Conservation (phyloP, 495 filamentous ascomycete species). For the Chaetomidium leptoderma region DNA sequence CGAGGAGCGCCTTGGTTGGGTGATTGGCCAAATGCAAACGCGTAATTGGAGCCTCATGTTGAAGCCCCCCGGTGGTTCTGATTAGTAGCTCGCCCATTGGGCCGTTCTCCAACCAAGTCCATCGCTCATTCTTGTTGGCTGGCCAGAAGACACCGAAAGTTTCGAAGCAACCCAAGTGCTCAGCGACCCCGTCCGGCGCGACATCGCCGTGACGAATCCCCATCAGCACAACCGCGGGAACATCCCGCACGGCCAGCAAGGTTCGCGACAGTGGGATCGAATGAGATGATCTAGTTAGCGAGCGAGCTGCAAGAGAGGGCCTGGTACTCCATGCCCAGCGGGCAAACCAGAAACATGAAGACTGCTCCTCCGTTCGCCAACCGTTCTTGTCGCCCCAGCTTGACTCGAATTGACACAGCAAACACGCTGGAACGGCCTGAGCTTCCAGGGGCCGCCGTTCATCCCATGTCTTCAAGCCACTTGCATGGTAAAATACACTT, state of each 20-base stretch:
- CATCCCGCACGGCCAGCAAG: neutral
- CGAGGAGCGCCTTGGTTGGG: too few species aligned
- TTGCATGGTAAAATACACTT: too few species aligned
- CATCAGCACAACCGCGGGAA: neutral
- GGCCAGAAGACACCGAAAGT: too few species aligned
- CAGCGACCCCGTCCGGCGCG: neutral
- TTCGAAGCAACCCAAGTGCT: neutral
- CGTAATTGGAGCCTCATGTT: too few species aligned
- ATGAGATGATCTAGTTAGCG: constrained; percentile 3
- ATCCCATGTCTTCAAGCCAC: too few species aligned
- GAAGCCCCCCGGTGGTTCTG: too few species aligned
- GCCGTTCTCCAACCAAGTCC: neutral
- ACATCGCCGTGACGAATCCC: neutral
- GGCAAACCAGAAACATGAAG: neutral
- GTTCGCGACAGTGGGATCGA: neutral
- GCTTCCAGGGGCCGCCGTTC: too few species aligned
- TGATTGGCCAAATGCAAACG: too few species aligned
- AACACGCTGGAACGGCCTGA: too few species aligned
- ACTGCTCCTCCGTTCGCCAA: too few species aligned
- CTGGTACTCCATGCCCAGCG: neutral
- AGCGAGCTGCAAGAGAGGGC: neutral
- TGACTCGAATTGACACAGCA: too few species aligned
- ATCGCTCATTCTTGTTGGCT: neutral
- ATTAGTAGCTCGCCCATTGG: neutral
- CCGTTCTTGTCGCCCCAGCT: too few species aligned